Conservation (phyloP, 345 rosid genomes). For the Ceriops decandra region DNA sequence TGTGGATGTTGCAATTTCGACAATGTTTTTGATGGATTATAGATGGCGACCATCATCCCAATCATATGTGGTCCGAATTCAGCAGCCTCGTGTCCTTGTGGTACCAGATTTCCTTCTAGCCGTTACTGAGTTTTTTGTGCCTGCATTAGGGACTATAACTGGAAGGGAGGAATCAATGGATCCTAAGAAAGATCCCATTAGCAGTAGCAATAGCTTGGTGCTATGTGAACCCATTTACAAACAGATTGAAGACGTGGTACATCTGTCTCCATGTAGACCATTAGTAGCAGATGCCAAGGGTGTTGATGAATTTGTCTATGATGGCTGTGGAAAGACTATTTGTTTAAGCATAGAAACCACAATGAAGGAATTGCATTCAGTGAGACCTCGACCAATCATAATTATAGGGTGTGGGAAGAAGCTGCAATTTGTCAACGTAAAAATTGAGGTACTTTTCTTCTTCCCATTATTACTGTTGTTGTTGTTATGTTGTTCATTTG, state of each 20-base stretch:
- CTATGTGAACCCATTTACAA: constrained; percentile 63
- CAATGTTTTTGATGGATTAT: constrained; percentile 94
- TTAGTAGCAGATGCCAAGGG: constrained; percentile 75
- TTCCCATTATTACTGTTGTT: constrained; percentile 8
- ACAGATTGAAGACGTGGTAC: constrained; percentile 78
- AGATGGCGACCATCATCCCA: constrained; percentile 88
- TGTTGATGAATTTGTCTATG: constrained; percentile 79
- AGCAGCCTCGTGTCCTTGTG: constrained; percentile 92
- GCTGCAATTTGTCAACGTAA: constrained; percentile 82
- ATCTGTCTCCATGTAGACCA: constrained; percentile 72
- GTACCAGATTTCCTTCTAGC: constrained; percentile 97
- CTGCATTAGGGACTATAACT: constrained; percentile 77
- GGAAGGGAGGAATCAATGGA: constrained; percentile 93
- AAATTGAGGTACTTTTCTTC: constrained; percentile 65
- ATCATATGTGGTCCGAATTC: constrained; percentile 79
- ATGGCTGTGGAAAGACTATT: constrained; percentile 82
- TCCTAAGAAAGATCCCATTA: constrained; percentile 88
- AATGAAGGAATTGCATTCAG: constrained; percentile 41
- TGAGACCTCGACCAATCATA: constrained; percentile 65
- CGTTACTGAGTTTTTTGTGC: constrained; percentile 93
- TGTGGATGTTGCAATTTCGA: constrained; percentile 57
- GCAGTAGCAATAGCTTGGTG: constrained; percentile 57
- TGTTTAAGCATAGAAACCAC: constrained; percentile 55
- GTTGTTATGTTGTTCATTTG: not conserved
- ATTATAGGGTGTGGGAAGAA: constrained; percentile 85